Percentiles rank a stretch among this genome's conserved stretches.
Evolutionary conservation across 1,284 basidiomycete genomes (phyloP).

Genomic region (Ceratobasidium theobromae): DNA sequence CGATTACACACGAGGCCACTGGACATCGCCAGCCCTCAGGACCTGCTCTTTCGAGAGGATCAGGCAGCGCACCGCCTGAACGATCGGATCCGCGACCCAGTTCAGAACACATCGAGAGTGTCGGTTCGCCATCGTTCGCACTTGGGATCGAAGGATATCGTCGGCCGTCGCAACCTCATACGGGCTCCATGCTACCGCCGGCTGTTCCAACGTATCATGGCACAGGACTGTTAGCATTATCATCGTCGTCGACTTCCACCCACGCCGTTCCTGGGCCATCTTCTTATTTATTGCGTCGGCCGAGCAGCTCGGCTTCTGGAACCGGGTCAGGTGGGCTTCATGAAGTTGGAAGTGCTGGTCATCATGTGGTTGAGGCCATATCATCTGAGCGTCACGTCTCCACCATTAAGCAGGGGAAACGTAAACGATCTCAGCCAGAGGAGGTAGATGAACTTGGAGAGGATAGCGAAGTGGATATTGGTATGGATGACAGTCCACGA

Average conservation of each 20-base stretch:
- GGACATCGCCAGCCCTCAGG: neutral
- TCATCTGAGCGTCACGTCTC: neutral
- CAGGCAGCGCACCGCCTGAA: neutral
- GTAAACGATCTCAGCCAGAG: neutral
- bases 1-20: neutral
- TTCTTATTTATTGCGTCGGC: neutral
- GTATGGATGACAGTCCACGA: neutral
- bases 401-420: neutral
- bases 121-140: neutral
- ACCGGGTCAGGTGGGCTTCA: neutral
- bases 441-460: neutral
- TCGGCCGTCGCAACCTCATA: slow-evolving; percentile 4
- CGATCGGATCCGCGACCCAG: neutral
- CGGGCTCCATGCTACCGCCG: slow-evolving; percentile 13
- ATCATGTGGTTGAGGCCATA: neutral
- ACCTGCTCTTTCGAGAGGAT: neutral
- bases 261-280: neutral
- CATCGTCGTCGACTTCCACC: neutral
- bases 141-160: neutral
- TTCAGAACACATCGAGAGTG: neutral
- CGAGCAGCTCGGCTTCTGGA: slow-evolving; percentile 15
- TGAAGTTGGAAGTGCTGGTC: neutral
- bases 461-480: neutral
- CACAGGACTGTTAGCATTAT: neutral
- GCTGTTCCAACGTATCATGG: slow-evolving; percentile 9